These are phyloP conservation scores for Pleodorina starrii DNA, from an alignment of 139 green algal genomes.

Conservation along the genomic window DNA sequence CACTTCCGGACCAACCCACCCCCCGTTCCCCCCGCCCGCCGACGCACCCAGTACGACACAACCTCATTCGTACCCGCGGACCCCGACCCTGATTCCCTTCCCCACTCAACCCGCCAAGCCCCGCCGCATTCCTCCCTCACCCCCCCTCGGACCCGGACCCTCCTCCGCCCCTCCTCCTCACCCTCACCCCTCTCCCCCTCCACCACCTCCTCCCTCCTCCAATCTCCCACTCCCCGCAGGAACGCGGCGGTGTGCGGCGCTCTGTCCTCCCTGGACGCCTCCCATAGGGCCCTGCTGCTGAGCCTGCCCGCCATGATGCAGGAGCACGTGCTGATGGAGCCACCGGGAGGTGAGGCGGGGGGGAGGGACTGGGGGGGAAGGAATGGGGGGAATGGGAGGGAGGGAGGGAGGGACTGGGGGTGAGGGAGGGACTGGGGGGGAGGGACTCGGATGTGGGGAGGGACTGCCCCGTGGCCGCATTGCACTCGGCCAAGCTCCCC, in stretches of 20 bases:
- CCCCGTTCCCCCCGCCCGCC: no score
- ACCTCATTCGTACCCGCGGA: no score
- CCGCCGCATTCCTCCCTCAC: no score
- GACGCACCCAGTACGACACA: no score
- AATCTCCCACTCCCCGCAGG: not conserved
- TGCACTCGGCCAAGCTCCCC: not conserved
- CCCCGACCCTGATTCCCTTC: no score
- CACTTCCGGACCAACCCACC: no score
- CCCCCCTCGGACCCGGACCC: no score
- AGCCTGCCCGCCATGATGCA: slow-evolving; percentile 54
- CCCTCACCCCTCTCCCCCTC: not conserved
- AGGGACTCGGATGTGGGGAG: not conserved
- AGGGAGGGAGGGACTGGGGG: not conserved
- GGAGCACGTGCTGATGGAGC: slow-evolving; percentile 58
- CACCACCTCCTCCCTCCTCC: not conserved
- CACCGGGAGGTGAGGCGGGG: not conserved
- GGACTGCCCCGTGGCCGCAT: not conserved
- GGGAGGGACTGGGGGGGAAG: not conserved
- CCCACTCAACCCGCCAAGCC: no score
- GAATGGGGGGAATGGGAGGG: not conserved
- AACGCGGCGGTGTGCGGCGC: not conserved
- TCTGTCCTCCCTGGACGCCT: not conserved
- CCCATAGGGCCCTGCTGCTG: slow-evolving; percentile 55
- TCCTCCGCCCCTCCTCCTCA: not conserved
- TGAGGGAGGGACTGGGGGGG: not conserved